Base-by-base conservation (phyloP, 768 basidiomycete genomes). In the Polyporus arcularius region DNA sequence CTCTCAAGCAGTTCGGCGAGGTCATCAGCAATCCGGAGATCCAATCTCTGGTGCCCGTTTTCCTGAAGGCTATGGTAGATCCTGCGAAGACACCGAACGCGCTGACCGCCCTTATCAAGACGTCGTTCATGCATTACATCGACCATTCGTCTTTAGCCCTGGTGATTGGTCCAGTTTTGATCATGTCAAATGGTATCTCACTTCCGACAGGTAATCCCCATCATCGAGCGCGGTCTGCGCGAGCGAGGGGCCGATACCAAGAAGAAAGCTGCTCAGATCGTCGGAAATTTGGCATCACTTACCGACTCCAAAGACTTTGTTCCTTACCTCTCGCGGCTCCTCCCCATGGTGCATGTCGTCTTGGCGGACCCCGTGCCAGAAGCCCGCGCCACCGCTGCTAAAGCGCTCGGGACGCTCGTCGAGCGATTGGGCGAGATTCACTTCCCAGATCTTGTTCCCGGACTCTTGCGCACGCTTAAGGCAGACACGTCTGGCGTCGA, bases 11-110 rank as follows among this genome's bases (percentile, higher is more conserved):
- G 71, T 98, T 99, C 72, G 97, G 97, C 35, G 97, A 98, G 75
- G 97, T 99, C 57, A 95, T 98, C 70, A 94, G 83, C 74, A 99
- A 98, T 69, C 97, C 97, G 0, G 97, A 99, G 75, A 94, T 98
- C 61, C 92, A 96, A 72, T 85, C 86, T 8, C 80, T 99, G 61
- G 94, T 95, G 16, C 92, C 91, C 7, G 82, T 89, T 11, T 84
- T 98, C 63, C 85, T 98, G 67, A 98, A 94, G 72, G 97, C 97
- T 0, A 81, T 99, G 63, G 94, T 96, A 32, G 96, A 99, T 74
- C 97, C 97, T 8, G 84, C 85, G 0, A 97, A 94, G 78, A 98
- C 93, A 4, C 83, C 90, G 14, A 87, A 81, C 65, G 97, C 96
- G 0, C 76, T 99, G 53, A 76, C 87, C n/a, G 83, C 90, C 0